phyloP scores from a whole-genome alignment of 2,329 filamentous ascomycete genomes.

The Exophiala oligosperma region DNA sequence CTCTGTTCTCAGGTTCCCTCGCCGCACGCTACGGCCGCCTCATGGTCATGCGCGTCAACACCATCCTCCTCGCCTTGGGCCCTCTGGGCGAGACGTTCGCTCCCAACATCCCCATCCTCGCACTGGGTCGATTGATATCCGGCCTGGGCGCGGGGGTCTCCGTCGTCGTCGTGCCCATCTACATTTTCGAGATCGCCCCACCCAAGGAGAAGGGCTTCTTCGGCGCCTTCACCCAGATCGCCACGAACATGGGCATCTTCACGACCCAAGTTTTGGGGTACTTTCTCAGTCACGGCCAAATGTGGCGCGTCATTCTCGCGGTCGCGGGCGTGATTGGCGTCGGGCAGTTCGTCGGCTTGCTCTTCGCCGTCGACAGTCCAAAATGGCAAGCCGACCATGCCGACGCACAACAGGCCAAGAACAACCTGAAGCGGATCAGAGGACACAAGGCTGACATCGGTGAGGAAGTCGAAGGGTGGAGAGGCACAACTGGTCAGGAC shows the following conservation, averaged over 20 bases:
- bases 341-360: slow-evolving; percentile 67
- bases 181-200: slow-evolving; percentile 89
- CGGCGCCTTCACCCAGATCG: slow-evolving; percentile 82
- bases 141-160: slow-evolving; percentile 84
- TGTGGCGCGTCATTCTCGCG: slow-evolving; percentile 83
- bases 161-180: slow-evolving; percentile 91
- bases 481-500: slow-evolving; percentile 35
- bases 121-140: slow-evolving; percentile 73
- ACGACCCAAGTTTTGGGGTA: slow-evolving; percentile 80
- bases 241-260: slow-evolving; percentile 89
- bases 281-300: slow-evolving; percentile 75
- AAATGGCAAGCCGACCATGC: slow-evolving; percentile 76
- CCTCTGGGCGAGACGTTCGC: slow-evolving; percentile 74
- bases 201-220: slow-evolving; percentile 76
- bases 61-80: slow-evolving; percentile 73
- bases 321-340: slow-evolving; percentile 68
- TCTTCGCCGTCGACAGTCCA: slow-evolving; percentile 82
- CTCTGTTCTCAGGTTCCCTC: slow-evolving; percentile 74
- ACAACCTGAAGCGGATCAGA: slow-evolving; percentile 72
- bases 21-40: slow-evolving; percentile 75
- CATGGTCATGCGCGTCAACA: slow-evolving; percentile 74
- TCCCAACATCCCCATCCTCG: slow-evolving; percentile 65
- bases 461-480: slow-evolving; percentile 68
- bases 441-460: slow-evolving; percentile 68
- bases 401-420: slow-evolving; percentile 61